These are phyloP conservation scores for Cochlearia excelsa DNA, from an alignment of 345 rosid species.

Conservation along the genomic window DNA sequence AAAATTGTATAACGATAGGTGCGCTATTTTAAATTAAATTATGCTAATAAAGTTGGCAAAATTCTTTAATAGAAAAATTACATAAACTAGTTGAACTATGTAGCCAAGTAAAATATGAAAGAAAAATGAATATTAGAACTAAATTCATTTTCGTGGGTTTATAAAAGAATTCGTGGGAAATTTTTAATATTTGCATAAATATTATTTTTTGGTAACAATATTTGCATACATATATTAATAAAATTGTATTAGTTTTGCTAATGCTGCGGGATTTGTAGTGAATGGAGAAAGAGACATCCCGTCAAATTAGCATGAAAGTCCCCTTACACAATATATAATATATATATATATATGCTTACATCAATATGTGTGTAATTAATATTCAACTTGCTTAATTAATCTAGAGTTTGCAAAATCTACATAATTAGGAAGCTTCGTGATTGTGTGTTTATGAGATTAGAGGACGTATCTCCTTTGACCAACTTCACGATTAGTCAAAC, in stretches of 20 bases:
- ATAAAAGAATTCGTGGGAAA: too few relatives aligned
- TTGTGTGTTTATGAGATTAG: too few relatives aligned
- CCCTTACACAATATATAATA: background rate
- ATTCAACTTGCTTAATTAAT: slow-evolving; percentile 16
- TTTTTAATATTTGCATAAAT: background rate
- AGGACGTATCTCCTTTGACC: too few relatives aligned
- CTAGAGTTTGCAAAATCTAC: slow-evolving; percentile 10
- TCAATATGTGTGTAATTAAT: background rate
- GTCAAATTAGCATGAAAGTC: slow-evolving; percentile 25
- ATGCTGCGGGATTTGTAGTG: slow-evolving; percentile 44
- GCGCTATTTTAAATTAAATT: too few relatives aligned
- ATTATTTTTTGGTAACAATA: background rate
- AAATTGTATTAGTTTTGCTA: slow-evolving; percentile 11
- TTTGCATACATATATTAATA: background rate
- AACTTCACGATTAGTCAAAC: too few relatives aligned
- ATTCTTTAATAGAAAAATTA: too few relatives aligned
- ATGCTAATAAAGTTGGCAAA: too few relatives aligned
- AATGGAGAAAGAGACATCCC: slow-evolving; percentile 25
- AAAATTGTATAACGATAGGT: too few relatives aligned
- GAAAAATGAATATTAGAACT: too few relatives aligned
- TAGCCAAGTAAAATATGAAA: too few relatives aligned
- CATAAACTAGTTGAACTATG: too few relatives aligned
- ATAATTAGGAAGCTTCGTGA: slow-evolving; percentile 3
- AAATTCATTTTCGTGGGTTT: too few relatives aligned
- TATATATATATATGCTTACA: background rate